phyloP scores from a whole-genome alignment of 805 yeast species.

The Metschnikowia amazonensis region DNA sequence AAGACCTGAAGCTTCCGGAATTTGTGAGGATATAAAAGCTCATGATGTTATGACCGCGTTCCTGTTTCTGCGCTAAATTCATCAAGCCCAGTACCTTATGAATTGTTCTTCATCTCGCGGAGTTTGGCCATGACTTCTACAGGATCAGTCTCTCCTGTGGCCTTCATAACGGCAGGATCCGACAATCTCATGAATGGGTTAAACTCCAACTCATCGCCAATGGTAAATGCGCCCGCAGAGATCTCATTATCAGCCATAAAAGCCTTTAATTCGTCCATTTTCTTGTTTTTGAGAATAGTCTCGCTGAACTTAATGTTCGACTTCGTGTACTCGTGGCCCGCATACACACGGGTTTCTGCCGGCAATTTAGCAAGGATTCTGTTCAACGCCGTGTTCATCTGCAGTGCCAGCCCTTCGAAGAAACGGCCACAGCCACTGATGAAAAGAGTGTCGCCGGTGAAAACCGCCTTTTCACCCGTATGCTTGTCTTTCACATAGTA shows the following conservation, averaged over 20 bases:
- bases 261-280: slow-evolving; percentile 50
- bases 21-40: slow-evolving; percentile 47
- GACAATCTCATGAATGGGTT: slow-evolving; percentile 86
- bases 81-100: slow-evolving; percentile 9
- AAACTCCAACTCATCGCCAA: slow-evolving; percentile 72
- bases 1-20: slow-evolving; percentile 50
- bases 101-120: slow-evolving; percentile 70
- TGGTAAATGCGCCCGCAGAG: slow-evolving; percentile 84
- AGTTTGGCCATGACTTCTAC: slow-evolving; percentile 66
- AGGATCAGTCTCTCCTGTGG: slow-evolving; percentile 50
- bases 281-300: slow-evolving; percentile 52
- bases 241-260: slow-evolving; percentile 55
- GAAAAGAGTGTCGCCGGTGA: slow-evolving; percentile 95
- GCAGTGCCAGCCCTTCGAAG: slow-evolving; percentile 82
- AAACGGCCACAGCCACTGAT: slow-evolving; percentile 95
- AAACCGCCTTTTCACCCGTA: slow-evolving; percentile 67
- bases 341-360: slow-evolving; percentile 67
- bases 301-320: slow-evolving; percentile 77
- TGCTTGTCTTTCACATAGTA: slow-evolving; percentile 66
- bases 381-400: slow-evolving; percentile 75
- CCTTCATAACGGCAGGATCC: slow-evolving; percentile 58
- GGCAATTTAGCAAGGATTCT: slow-evolving; percentile 59
- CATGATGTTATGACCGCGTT: background rate
- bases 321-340: slow-evolving; percentile 95
- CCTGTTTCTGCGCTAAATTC: background rate